Percentiles rank a stretch among this genome's conserved stretches.
These are phyloP conservation scores for Wolfiporia cocos DNA, from an alignment of 1,284 basidiomycete genomes.

Conservation along the genomic window DNA sequence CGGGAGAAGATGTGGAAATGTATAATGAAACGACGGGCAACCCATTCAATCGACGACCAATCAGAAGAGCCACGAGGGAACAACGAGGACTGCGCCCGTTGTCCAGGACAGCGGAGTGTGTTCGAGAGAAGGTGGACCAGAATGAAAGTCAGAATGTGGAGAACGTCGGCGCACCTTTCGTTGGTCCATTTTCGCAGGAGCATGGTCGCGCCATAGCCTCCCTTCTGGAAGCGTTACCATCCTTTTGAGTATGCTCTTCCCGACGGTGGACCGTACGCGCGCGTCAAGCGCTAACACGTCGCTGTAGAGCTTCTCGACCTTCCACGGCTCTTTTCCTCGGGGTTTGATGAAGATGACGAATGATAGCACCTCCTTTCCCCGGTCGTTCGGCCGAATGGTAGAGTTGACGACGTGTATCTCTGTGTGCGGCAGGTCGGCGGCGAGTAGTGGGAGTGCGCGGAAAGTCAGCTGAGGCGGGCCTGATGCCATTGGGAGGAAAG, in stretches of 20 bases:
- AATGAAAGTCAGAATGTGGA: too few species aligned
- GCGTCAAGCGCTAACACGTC: conserved; percentile 86
- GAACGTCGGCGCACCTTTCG: conserved; percentile 82
- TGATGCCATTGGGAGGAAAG: conserved; percentile 21
- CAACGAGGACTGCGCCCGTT: too few species aligned
- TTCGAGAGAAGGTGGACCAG: too few species aligned
- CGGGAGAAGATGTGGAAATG: too few species aligned
- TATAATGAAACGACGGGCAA: too few species aligned
- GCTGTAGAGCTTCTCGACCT: conserved; percentile 89
- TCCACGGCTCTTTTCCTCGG: conserved; percentile 75
- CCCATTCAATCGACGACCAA: too few species aligned
- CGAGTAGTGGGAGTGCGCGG: conserved; percentile 66
- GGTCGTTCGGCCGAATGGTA: conserved; percentile 78
- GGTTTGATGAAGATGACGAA: conserved; percentile 72
- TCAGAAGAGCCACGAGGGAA: too few species aligned
- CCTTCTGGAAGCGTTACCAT: conserved; percentile 85
- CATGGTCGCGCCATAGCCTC: conserved; percentile 93
- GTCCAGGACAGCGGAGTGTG: too few species aligned
- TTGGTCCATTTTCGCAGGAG: conserved; percentile 93
- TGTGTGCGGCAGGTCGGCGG: conserved; percentile 62
- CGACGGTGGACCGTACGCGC: conserved; percentile 58
- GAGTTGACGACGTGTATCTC: conserved; percentile 62
- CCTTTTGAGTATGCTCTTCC: conserved; percentile 68
- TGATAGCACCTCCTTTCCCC: conserved; percentile 81
- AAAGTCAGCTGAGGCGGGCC: conserved; percentile 34